Base-by-base conservation (phyloP, 495 filamentous ascomycete genomes). In the Penicillium nucicola region DNA sequence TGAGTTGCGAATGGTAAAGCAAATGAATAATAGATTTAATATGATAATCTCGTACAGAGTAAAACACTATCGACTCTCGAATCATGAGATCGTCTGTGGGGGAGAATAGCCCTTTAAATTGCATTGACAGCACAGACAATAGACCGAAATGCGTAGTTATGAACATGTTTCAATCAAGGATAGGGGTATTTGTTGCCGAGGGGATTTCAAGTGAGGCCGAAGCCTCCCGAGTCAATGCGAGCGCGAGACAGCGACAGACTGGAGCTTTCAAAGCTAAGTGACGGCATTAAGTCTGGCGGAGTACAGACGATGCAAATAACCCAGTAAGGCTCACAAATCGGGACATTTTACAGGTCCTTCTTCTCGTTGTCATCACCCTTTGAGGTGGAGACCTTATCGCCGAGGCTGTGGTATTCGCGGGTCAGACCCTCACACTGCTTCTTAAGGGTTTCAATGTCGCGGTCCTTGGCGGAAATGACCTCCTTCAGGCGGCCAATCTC, bases 351-450 rank as follows among this genome's bases (percentile, higher is more conserved):
- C 68, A 81, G 75, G 56, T 83, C 78, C 77, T 92, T 92, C 77
- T 84, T 87, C 33, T 81, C 74, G 17, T 68, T 73, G 36, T 69
- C 61, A 39, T 80, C 77, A 4, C 75, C 73, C 55, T 79, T 71
- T 34, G 76, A 71, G 50, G 73, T 71, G 49, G 81, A 74, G 57
- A 91, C 84, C 72, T 89, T 81, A 62, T 98, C 72, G 47, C 89
- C 84, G 46, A 98, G 76, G 39, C 80, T 79, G 63, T 87, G 79
- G 70, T 97, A 98, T 76, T 96, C 91, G 49, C 79, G 72, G 55
- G 75, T 79, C 23, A 95, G 70, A 1, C 88, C 88, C 53, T 86
- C 83, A 41, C 81, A 77, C 77, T 95, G 90, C 78, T 92, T 89
- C 80, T 89, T 92, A 59, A 97, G 76, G 45, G 80, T 84, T 67